Percentiles rank a stretch among this genome's conserved stretches.
These are phyloP conservation scores for Kodamaea sp. DNA, from an alignment of 1,139 yeast genomes.

Conservation along the genomic window DNA sequence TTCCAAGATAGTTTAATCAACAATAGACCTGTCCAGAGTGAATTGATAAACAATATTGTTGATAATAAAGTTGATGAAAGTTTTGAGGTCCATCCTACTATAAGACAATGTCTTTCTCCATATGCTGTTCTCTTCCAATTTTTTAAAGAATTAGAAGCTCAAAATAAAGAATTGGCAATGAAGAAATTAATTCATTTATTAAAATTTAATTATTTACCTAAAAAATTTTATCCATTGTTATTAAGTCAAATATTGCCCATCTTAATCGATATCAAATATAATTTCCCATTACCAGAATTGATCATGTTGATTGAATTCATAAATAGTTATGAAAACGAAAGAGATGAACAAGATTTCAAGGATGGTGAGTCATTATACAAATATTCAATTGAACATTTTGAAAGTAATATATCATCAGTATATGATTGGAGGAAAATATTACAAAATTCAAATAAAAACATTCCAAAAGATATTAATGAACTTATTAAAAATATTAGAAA, in stretches of 20 bases:
- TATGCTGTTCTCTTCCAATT: constrained; percentile 62
- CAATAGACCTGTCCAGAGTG: constrained; percentile 53
- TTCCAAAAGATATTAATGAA: constrained; percentile 25
- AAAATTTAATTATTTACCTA: constrained; percentile 64
- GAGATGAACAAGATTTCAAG: constrained; percentile 20
- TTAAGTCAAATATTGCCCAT: constrained; percentile 50
- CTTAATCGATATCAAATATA: constrained; percentile 23
- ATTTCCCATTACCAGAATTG: constrained; percentile 42
- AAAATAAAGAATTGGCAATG: constrained; percentile 24
- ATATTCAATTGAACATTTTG: constrained; percentile 26
- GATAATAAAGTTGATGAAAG: constrained; percentile 31
- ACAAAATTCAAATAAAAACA: constrained; percentile 12
- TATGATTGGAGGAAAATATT: constrained; percentile 38
- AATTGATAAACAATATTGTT: constrained; percentile 52
- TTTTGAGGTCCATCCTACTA: constrained; percentile 48
- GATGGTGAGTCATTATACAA: constrained; percentile 34
- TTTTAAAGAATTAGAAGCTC: constrained; percentile 29
- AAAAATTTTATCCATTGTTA: constrained; percentile 49
- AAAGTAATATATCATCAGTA: constrained; percentile 12
- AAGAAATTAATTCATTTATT: constrained; percentile 49
- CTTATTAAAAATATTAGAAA: constrained; percentile 30
- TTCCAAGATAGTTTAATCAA: constrained; percentile 61
- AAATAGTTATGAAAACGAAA: constrained; percentile 42
- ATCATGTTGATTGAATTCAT: constrained; percentile 46
- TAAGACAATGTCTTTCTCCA: constrained; percentile 68